Base-by-base conservation (phyloP, 2,329 filamentous ascomycete species). In the Biscogniauxia mediterranea region DNA sequence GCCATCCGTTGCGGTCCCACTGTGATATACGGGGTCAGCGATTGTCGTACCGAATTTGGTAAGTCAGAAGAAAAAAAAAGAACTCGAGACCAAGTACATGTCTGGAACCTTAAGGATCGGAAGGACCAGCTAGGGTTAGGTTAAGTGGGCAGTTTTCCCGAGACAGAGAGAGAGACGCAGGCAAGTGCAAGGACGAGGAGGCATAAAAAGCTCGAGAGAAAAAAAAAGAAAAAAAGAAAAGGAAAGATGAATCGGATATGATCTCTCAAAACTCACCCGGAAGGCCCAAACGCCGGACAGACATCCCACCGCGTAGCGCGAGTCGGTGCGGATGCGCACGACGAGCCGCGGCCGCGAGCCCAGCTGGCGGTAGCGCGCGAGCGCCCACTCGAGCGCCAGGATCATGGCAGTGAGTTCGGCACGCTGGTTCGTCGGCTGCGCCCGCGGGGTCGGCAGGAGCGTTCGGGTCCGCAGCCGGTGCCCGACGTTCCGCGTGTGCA, bases 311-410 rank as follows among this genome's bases (percentile, higher is more conserved):
- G 70, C 76, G 59, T 77, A 78, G 38, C 56, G 63, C 0, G 75
- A 79, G 61, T 78, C 75, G 6, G 76, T 71, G 38, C 70, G 50
- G 46, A 79, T 75, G 1, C 28, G 71, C 52, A 78, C 66, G 0
- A 62, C 5, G 3, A 76, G 5, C 0, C 17, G 15, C 0, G 73
- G 73, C 3, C 26, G 5, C 0, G 7, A 6, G 8, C 65, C 0
- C 2, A 76, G 63, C 2, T 66, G 46, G 0, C 66, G 0, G 46
- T 68, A 68, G 57, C 59, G 70, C 15, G 71, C 52, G 38, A 85
- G 62, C 8, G 81, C 83, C 57, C 81, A 70, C 17, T 79, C 73
- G 28, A 86, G 74, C 19, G 76, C 83, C 50, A 85, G 57, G 51
- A 85, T 80, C 58, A 76, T 67, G 49, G 73, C 75, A 1, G 58